Base-by-base conservation (phyloP, 106 monocot genomes). In the Allium fistulosum region DNA sequence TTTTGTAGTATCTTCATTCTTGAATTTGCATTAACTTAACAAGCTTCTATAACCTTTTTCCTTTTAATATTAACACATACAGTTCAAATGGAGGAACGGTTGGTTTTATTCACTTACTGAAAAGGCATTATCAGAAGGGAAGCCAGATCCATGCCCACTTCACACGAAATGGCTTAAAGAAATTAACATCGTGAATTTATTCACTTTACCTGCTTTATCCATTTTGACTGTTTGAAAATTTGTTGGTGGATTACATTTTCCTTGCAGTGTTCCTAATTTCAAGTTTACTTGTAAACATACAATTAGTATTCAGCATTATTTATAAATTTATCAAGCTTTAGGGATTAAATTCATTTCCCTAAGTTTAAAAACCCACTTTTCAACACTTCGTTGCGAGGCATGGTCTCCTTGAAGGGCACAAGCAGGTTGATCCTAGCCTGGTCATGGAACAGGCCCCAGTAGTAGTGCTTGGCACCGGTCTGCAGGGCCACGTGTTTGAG, bases 11-110 rank as follows among this genome's bases (percentile, higher is more conserved):
- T 52, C 0, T 16, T 8, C 16, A 13, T 52, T 15, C 11, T 16
- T 8, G 51, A 8, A 15, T 8, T n/a, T 17, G 15, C 52, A 51
- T 18, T 1, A 66, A 51, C 50, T 17, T 51, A 27, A 17, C 14
- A 49, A 10, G 51, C 0, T 27, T 16, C 22, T 26, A 18, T 8
- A 4, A 26, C 26, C 12, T 26, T 8, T 64, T 8, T 9, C 16
- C 5, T 11, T 53, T 26, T 12, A 17, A 9, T 59, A 12, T 48
- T 59, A 5, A 62, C 17, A 6, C 7, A 4, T 14, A 15, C 85
- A 96, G 96, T 97, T 97, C 80, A 92, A 97, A 76, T 97, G 96
- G 96, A 92, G 96, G 76, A 97, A 97, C 75, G 92, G 92, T 18
- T 97, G 89, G 86, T 97, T 97, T 62, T 97, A 89, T 59, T 92